Evolutionary conservation across 2,329 filamentous ascomycete genomes (phyloP).

Genomic region (Cladosporium sp.): DNA sequence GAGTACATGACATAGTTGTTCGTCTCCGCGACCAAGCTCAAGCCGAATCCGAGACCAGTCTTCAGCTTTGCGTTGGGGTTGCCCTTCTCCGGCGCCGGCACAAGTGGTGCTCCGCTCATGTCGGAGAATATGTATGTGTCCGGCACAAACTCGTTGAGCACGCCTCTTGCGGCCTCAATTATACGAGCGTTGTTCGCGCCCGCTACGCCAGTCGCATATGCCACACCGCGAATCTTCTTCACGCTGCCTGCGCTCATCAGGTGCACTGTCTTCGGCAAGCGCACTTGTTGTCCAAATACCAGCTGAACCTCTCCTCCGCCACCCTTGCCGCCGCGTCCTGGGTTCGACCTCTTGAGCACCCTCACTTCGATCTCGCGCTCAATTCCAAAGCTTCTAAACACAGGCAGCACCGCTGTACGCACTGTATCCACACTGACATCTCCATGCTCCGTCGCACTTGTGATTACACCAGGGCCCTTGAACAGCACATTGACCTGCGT

Average conservation of each 20-base stretch:
- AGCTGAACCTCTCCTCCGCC: slow-evolving; percentile 93
- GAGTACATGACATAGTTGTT: slow-evolving; percentile 83
- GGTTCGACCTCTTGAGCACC: slow-evolving; percentile 76
- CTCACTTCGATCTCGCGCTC: slow-evolving; percentile 80
- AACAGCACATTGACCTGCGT: slow-evolving; percentile 87
- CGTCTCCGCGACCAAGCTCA: slow-evolving; percentile 90
- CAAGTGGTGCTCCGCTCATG: slow-evolving; percentile 59
- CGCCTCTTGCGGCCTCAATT: slow-evolving; percentile 84
- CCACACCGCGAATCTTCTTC: slow-evolving; percentile 86
- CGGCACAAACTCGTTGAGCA: slow-evolving; percentile 80
- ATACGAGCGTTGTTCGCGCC: slow-evolving; percentile 92
- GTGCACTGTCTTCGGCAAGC: slow-evolving; percentile 91
- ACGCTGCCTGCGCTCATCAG: slow-evolving; percentile 80
- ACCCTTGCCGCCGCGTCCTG: slow-evolving; percentile 70
- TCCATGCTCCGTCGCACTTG: slow-evolving; percentile 75
- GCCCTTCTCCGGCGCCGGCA: slow-evolving; percentile 70
- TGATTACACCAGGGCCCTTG: slow-evolving; percentile 88
- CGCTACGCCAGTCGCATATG: slow-evolving; percentile 88
- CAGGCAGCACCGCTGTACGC: slow-evolving; percentile 84
- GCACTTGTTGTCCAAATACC: slow-evolving; percentile 88
- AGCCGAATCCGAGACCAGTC: slow-evolving; percentile 85
- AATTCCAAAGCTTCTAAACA: slow-evolving; percentile 90
- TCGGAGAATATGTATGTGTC: slow-evolving; percentile 88
- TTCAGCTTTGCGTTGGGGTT: slow-evolving; percentile 53
- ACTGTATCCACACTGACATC: slow-evolving; percentile 93